A percentile compares a stretch with the other conserved stretches of the same genome.
Evolutionary conservation across 345 rosid species (phyloP).

Genomic region (Diplotaxis tenuifolia): DNA sequence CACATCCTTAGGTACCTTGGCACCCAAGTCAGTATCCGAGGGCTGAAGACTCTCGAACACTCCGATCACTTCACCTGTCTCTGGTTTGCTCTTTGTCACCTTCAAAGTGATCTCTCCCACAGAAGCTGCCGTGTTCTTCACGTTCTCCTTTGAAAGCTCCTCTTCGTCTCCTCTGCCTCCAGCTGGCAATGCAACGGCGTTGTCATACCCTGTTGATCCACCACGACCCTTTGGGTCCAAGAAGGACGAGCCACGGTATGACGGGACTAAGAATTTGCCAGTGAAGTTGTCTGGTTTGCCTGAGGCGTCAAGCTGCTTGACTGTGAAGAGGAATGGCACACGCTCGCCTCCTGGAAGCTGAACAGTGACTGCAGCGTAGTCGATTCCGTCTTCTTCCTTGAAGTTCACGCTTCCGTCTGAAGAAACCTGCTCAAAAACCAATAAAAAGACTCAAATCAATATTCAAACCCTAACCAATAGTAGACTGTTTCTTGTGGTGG

Average conservation of each 20-base stretch:
- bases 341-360: conserved; percentile 90
- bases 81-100: conserved; percentile 80
- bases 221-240: conserved; percentile 95
- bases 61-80: conserved; percentile 86
- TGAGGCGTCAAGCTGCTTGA: conserved; percentile 74
- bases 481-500: background rate
- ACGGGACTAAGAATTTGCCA: conserved; percentile 72
- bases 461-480: background rate
- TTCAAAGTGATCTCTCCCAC: conserved; percentile 79
- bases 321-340: conserved; percentile 85
- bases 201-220: conserved; percentile 48
- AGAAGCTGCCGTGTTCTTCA: conserved; percentile 64
- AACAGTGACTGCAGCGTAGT: conserved; percentile 82
- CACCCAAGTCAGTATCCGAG: conserved; percentile 94
- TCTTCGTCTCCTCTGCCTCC: background rate
- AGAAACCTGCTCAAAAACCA: conserved; percentile 35
- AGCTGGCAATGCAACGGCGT: background rate
- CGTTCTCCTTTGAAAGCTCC: conserved; percentile 69
- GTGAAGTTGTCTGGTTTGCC: conserved; percentile 77
- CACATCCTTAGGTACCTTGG: conserved; percentile 91
- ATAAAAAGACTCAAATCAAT: background rate
- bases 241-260: conserved; percentile 82
- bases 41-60: conserved; percentile 97
- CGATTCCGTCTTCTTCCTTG: conserved; percentile 85
- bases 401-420: conserved; percentile 66